These are phyloP conservation scores for Nannizzia gypsea DNA, from an alignment of 2,329 filamentous ascomycete genomes.

Conservation along the genomic window DNA sequence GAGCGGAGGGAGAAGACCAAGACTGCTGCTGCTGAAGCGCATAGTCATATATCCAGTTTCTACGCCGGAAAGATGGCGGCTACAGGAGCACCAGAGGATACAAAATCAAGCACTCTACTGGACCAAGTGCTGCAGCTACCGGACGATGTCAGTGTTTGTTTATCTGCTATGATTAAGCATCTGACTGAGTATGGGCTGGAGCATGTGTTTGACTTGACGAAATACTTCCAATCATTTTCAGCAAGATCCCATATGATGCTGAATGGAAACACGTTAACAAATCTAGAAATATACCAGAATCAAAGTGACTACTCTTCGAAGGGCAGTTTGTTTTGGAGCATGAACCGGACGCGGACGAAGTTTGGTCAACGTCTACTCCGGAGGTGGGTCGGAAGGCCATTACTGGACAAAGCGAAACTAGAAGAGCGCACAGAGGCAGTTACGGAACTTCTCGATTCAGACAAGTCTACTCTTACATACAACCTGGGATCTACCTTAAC, in stretches of 20 bases:
- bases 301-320: conserved; percentile 74
- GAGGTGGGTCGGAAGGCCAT: conserved; percentile 87
- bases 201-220: conserved; percentile 90
- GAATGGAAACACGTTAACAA: conserved; percentile 87
- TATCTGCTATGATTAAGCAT: conserved; percentile 94
- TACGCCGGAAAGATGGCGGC: conserved; percentile 76
- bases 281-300: conserved; percentile 90
- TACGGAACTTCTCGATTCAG: conserved; percentile 65
- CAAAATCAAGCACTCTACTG: conserved; percentile 53
- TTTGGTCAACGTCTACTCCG: conserved; percentile 79
- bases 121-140: conserved; percentile 79
- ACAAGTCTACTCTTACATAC: conserved; percentile 56
- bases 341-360: conserved; percentile 82
- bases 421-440: conserved; percentile 74
- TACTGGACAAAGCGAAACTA: conserved; percentile 63
- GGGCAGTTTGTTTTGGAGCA: conserved; percentile 88
- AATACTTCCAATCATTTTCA: conserved; percentile 94
- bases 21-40: conserved; percentile 71
- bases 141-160: conserved; percentile 75
- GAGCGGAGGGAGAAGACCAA: conserved; percentile 66
- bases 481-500: conserved; percentile 60
- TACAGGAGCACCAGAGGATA: conserved; percentile 41
- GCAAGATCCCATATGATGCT: conserved; percentile 90
- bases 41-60: conserved; percentile 82
- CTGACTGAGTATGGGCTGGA: conserved; percentile 84